Conservation (phyloP, 1,284 basidiomycete genomes). For the Sporisorium reilianum region DNA sequence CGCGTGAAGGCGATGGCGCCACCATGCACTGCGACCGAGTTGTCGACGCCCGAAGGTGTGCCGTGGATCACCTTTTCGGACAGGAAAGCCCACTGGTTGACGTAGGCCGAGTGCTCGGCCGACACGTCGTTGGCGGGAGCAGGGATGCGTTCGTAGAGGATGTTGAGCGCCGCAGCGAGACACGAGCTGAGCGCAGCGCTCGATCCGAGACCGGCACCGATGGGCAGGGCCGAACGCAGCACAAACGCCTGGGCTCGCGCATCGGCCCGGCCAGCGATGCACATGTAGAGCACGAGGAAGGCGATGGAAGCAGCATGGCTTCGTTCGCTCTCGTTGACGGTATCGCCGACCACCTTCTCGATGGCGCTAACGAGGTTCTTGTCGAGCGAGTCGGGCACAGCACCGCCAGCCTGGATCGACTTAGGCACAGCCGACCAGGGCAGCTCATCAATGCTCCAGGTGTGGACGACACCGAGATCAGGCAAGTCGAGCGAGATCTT, state of each 20-base stretch:
- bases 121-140: constrained; percentile 65
- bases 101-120: constrained; percentile 76
- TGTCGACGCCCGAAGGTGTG: constrained; percentile 97
- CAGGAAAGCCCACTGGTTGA: constrained; percentile 94
- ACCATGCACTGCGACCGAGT: constrained; percentile 91
- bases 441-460: constrained; percentile 82
- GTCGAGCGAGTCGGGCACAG: constrained; percentile 74
- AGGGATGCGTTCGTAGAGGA: constrained; percentile 73
- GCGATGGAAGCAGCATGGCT: constrained; percentile 79
- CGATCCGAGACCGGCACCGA: constrained; percentile 97
- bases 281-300: constrained; percentile 95
- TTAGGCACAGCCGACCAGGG: constrained; percentile 81
- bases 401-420: constrained; percentile 64
- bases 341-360: constrained; percentile 52
- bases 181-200: constrained; percentile 95
- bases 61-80: constrained; percentile 97
- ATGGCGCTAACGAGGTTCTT: constrained; percentile 42
- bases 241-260: constrained; percentile 83
- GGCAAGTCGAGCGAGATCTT: constrained; percentile 82
- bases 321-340: constrained; percentile 57
- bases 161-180: constrained; percentile 82
- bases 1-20: constrained; percentile 92
- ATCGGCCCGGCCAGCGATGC: constrained; percentile 74
- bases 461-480: constrained; percentile 83
- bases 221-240: constrained; percentile 91